phyloP scores from a whole-genome alignment of 129 eudicot genomes.

The Lactuca sativa region DNA sequence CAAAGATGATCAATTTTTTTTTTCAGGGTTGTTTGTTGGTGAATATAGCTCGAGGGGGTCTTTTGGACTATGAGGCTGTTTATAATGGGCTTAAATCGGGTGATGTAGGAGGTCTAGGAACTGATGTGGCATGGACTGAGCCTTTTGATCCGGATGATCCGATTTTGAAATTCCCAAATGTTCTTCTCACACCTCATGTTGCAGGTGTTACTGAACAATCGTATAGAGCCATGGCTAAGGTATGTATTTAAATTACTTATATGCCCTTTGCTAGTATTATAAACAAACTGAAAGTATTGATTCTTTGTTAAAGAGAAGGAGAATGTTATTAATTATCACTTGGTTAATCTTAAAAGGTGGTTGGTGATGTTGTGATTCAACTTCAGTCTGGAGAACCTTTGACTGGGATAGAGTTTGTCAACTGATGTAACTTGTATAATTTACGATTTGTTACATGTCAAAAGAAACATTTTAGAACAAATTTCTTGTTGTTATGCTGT shows the following conservation, averaged over 20 bases:
- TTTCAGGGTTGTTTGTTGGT: constrained; percentile 69
- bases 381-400: constrained; percentile 54
- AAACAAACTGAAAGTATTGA: no score
- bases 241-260: constrained; percentile 16
- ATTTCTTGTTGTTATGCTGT: no score
- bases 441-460: no score
- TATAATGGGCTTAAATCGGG: constrained; percentile 55
- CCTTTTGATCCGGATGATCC: constrained; percentile 89
- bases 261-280: background rate
- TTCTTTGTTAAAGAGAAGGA: no score
- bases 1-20: background rate
- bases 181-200: constrained; percentile 87
- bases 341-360: constrained; percentile 46
- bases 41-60: constrained; percentile 90
- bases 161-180: constrained; percentile 69
- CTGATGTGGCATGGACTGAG: constrained; percentile 95
- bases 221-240: constrained; percentile 86
- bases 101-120: constrained; percentile 90
- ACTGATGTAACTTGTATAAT: constrained; percentile 29
- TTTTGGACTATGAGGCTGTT: constrained; percentile 78
- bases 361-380: constrained; percentile 80
- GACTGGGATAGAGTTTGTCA: constrained; percentile 66
- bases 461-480: no score
- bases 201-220: constrained; percentile 83
- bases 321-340: background rate